These are phyloP conservation scores for Bipolaris bicolor DNA, from an alignment of 2,329 filamentous ascomycete genomes.

Conservation along the genomic window DNA sequence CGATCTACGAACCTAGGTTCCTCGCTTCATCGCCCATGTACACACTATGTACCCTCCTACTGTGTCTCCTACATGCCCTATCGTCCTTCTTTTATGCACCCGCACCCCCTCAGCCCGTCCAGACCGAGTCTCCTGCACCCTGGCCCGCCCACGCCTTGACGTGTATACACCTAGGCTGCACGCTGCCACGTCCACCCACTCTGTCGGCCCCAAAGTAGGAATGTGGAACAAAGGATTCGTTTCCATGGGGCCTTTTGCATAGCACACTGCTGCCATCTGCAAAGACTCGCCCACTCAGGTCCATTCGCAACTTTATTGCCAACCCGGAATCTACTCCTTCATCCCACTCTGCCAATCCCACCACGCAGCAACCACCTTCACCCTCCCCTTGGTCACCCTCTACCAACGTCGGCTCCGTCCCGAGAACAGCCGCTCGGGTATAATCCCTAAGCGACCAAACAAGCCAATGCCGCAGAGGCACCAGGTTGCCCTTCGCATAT, in stretches of 20 bases:
- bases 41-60: neutral
- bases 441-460: neutral
- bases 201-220: neutral
- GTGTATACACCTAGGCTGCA: neutral
- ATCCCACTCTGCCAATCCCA: neutral
- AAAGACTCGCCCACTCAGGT: constrained; percentile 1
- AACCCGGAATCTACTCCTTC: neutral
- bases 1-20: constrained; percentile 42
- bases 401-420: neutral
- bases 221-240: constrained; percentile 1
- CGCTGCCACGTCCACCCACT: neutral
- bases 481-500: neutral
- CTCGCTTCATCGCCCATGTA: neutral
- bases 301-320: neutral
- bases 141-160: constrained; percentile 8
- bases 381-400: neutral
- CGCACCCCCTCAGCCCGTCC: neutral
- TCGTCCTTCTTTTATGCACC: constrained; percentile 3
- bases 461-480: constrained; percentile 8
- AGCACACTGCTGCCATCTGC: constrained; percentile 7
- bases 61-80: neutral
- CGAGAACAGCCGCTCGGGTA: neutral
- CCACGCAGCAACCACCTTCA: neutral
- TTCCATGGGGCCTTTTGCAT: constrained; percentile 10
- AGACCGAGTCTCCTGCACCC: constrained; percentile 11